Conservation (phyloP, 768 basidiomycete genomes). For the Mycena galericulata region DNA sequence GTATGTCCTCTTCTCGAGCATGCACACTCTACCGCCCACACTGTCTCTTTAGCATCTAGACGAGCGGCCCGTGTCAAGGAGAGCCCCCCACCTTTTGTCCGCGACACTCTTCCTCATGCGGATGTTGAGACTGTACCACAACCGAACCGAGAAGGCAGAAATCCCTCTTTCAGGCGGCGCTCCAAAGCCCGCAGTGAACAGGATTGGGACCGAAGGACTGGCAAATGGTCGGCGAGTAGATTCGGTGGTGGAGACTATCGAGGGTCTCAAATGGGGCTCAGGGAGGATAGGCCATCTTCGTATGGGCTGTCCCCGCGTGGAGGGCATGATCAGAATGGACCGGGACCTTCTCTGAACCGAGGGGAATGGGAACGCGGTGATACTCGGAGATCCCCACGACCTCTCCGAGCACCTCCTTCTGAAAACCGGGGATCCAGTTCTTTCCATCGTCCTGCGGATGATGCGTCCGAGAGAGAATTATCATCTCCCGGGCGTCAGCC, state of each 20-base stretch:
- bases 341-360: not conserved
- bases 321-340: not conserved
- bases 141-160: not conserved
- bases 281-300: slow-evolving; percentile 15
- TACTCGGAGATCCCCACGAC: too few relatives aligned
- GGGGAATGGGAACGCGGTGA: too few relatives aligned
- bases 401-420: too few relatives aligned
- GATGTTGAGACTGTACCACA: not conserved
- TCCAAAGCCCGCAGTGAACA: not conserved
- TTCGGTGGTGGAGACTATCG: slow-evolving; percentile 12
- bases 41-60: not conserved
- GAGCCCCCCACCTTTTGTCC: slow-evolving; percentile 7
- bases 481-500: not conserved
- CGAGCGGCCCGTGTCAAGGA: not conserved
- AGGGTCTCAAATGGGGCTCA: slow-evolving; percentile 24
- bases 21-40: not conserved
- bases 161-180: slow-evolving; percentile 13
- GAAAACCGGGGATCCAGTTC: too few relatives aligned
- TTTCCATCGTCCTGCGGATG: not conserved
- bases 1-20: not conserved
- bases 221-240: slow-evolving; percentile 15
- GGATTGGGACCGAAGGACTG: slow-evolving; percentile 4
- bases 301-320: slow-evolving; percentile 5
- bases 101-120: slow-evolving; percentile 16
- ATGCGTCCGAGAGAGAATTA: not conserved